These are phyloP conservation scores for Pythium dissotocum DNA, from an alignment of 352 stramenopile genomes.

Conservation along the genomic window DNA sequence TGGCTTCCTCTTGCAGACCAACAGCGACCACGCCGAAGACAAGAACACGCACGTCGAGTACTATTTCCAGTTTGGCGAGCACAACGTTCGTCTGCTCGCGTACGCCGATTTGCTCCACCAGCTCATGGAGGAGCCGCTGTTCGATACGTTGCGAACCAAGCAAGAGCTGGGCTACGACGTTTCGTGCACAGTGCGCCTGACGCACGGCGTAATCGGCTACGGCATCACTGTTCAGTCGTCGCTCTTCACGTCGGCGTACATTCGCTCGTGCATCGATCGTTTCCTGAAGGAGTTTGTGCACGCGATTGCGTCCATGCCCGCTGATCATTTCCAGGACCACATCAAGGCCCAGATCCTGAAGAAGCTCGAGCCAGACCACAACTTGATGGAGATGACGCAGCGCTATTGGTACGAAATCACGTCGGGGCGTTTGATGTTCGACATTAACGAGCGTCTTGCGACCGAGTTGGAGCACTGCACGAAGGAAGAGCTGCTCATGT, in stretches of 20 bases:
- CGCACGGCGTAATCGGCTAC: conserved; percentile 80
- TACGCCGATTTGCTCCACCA: conserved; percentile 84
- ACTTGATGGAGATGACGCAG: conserved; percentile 72
- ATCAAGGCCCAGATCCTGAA: conserved; percentile 77
- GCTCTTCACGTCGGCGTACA: conserved; percentile 64
- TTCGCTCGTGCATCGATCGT: conserved; percentile 59
- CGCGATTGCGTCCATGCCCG: conserved; percentile 66
- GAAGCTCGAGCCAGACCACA: conserved; percentile 82
- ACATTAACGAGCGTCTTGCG: conserved; percentile 70
- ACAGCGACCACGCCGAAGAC: conserved; percentile 72
- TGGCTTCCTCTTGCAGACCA: conserved; percentile 57
- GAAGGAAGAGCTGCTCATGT: conserved; percentile 61
- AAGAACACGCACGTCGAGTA: conserved; percentile 84
- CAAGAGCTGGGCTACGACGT: conserved; percentile 90
- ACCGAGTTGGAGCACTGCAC: conserved; percentile 68
- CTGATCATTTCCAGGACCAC: conserved; percentile 79
- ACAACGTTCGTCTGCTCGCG: conserved; percentile 60
- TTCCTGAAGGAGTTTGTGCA: conserved; percentile 83
- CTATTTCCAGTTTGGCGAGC: conserved; percentile 86
- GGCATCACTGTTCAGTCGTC: conserved; percentile 86
- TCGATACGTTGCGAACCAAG: conserved; percentile 87
- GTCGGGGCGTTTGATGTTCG: conserved; percentile 66
- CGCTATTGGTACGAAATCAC: conserved; percentile 84
- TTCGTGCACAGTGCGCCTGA: conserved; percentile 82
- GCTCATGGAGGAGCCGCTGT: conserved; percentile 89